Base-by-base conservation (phyloP, 2,329 filamentous ascomycete species). In the Knoxdaviesia capensis region DNA sequence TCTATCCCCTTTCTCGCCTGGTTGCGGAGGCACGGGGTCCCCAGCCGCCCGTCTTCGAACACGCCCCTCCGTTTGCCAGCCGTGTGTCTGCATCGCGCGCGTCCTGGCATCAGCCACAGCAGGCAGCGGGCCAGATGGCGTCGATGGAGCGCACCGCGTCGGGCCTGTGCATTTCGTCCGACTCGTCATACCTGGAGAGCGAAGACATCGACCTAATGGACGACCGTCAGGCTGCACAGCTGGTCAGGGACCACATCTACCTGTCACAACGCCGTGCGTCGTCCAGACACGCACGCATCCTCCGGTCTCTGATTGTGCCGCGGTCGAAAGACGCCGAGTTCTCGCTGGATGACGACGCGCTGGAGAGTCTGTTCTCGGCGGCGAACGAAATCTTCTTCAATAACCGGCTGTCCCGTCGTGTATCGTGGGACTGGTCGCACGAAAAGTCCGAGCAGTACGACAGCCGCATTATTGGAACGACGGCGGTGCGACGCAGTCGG, bases 321-420 rank as follows among this genome's bases (percentile, higher is more conserved):
- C 65, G 64, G 44, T 58, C 59, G 6, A 55, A 56, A 5, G 56
- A 59, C 5, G 59, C 60, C 20, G 62, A 66, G 35, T 70, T 73
- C 40, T 58, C 61, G 1, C 63, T 77, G 32, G 72, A 77, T 55
- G 65, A 75, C 48, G 59, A 64, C 9, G 69, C 70, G 4, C 60
- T 78, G 2, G 60, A 64, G 39, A 66, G 64, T 51, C 74, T 78
- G 47, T 71, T 78, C 51, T 67, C 64, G 7, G 66, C 73, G 6
- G 68, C 68, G 37, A 76, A 79, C 55, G 67, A 71, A 42, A 62
- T 78, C 37, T 78, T 79, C 57, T 79, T 79, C 54, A 59, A 61
- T 42, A 67, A 69, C 30, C 62, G 60, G 6, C 61, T 79, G 8
- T 60, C 62, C 31, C 63, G 66, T n/a, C 65, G 74, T 30, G 74